Evolutionary conservation across 2,329 filamentous ascomycete species (phyloP).

Genomic region (Colletotrichum coccodes): DNA sequence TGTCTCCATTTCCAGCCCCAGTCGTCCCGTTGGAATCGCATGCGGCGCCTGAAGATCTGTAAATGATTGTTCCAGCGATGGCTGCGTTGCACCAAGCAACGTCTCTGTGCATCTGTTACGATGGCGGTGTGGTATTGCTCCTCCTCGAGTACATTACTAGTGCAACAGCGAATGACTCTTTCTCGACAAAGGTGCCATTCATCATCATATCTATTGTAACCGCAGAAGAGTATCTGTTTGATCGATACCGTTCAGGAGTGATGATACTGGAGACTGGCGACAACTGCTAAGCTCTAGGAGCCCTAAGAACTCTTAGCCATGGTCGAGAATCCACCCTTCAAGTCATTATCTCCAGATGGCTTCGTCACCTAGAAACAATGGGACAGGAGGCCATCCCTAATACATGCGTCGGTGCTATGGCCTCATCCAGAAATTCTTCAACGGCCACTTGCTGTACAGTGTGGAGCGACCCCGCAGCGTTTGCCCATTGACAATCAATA

Average conservation of each 20-base stretch:
- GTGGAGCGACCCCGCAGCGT: constrained; percentile 10
- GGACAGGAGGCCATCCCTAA: background rate
- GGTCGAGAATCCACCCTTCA: background rate
- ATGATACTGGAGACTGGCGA: no score
- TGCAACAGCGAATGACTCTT: background rate
- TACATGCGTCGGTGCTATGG: background rate
- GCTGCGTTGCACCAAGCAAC: background rate
- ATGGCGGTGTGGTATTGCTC: background rate
- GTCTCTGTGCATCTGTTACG: background rate
- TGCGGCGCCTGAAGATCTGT: background rate
- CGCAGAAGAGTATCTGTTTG: background rate
- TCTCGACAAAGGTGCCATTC: background rate
- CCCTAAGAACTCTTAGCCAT: no score
- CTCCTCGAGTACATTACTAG: background rate
- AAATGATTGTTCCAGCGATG: constrained; percentile 6
- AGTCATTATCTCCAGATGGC: background rate
- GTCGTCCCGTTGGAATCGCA: background rate
- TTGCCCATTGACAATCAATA: background rate
- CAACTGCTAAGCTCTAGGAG: no score
- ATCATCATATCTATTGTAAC: no score
- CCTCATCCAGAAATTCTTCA: constrained; percentile 6
- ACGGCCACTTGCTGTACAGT: background rate
- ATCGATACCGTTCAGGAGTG: background rate
- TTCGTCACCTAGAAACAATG: background rate
- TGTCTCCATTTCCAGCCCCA: constrained; percentile 1